A percentile compares a stretch with the other conserved stretches of the same genome.
These are phyloP conservation scores for Leptomonas pyrrhocoris DNA, from an alignment of 208 protist genomes.

Conservation along the genomic window DNA sequence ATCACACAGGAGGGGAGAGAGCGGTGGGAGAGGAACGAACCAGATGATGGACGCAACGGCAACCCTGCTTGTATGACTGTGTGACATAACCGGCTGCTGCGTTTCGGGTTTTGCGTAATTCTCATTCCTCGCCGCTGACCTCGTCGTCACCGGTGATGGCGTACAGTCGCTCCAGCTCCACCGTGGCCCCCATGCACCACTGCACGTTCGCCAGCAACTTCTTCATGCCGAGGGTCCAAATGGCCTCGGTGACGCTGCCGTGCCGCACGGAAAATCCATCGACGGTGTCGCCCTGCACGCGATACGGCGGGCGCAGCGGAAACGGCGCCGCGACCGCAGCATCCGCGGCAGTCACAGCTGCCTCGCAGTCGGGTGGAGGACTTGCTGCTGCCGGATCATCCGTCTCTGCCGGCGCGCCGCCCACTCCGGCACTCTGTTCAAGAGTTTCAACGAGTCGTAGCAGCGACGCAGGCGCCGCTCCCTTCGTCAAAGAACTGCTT, in stretches of 20 bases:
- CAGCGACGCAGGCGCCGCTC: constrained; percentile 10
- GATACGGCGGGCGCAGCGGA: constrained; percentile 48
- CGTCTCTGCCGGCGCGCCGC: no score
- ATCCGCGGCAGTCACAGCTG: not conserved
- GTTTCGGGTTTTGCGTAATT: not conserved
- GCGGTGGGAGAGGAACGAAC: no score
- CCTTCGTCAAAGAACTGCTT: not conserved
- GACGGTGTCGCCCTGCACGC: constrained; percentile 46
- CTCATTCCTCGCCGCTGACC: not conserved
- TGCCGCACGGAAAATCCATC: constrained; percentile 70
- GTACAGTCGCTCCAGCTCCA: constrained; percentile 53
- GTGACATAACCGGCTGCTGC: no score
- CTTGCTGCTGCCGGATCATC: not conserved
- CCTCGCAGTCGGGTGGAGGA: not conserved
- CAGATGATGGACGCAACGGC: no score
- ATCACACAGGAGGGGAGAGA: no score
- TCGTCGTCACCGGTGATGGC: constrained; percentile 12
- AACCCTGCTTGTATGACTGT: no score
- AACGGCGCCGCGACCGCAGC: not conserved
- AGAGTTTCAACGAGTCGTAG: constrained; percentile 11
- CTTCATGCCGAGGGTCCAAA: constrained; percentile 85
- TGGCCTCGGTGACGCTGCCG: constrained; percentile 54
- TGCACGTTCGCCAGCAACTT: constrained; percentile 74
- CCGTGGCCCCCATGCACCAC: constrained; percentile 75
- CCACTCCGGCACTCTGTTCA: not conserved